These are phyloP conservation scores for Papiliotrema flavescens DNA, from an alignment of 1,284 basidiomycete genomes.

Conservation along the genomic window DNA sequence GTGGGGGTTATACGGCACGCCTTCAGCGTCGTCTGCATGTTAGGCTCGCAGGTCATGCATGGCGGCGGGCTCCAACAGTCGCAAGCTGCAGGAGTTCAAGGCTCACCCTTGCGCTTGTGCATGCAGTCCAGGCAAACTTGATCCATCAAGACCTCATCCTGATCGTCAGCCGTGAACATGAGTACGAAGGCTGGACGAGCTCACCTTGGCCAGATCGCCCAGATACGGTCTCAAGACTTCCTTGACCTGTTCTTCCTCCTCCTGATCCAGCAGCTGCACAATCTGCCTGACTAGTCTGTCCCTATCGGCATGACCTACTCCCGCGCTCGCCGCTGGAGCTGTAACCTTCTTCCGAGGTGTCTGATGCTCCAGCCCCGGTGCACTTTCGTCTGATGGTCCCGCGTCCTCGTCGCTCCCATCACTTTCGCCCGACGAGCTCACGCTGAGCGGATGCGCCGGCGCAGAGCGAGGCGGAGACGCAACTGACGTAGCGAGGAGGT, in stretches of 20 bases:
- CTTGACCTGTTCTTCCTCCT: slow-evolving; percentile 83
- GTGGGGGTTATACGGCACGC: slow-evolving; percentile 41
- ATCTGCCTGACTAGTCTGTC: slow-evolving; percentile 63
- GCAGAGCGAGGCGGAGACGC: slow-evolving; percentile 12
- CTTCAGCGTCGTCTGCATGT: slow-evolving; percentile 41
- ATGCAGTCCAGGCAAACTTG: slow-evolving; percentile 49
- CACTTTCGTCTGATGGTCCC: slow-evolving; percentile 5
- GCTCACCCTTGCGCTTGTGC: slow-evolving; percentile 55
- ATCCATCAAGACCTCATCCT: slow-evolving; percentile 48
- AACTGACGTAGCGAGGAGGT: slow-evolving; percentile 29
- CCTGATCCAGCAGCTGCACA: slow-evolving; percentile 66
- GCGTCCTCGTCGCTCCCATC: slow-evolving; percentile 33
- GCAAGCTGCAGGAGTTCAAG: too few relatives aligned
- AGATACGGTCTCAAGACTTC: slow-evolving; percentile 65
- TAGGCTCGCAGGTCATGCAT: background rate
- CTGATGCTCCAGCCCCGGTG: slow-evolving; percentile 1
- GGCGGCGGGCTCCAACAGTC: background rate
- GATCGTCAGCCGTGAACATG: slow-evolving; percentile 1
- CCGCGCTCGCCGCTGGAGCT: background rate
- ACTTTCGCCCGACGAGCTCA: slow-evolving; percentile 42
- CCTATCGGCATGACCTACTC: slow-evolving; percentile 17
- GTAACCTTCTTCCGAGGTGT: slow-evolving; percentile 8
- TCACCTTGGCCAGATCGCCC: slow-evolving; percentile 66
- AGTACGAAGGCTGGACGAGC: slow-evolving; percentile 5
- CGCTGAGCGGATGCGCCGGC: slow-evolving; percentile 41